phyloP scores from a whole-genome alignment of 2,329 filamentous ascomycete genomes.

The Aspergillus japonicus region DNA sequence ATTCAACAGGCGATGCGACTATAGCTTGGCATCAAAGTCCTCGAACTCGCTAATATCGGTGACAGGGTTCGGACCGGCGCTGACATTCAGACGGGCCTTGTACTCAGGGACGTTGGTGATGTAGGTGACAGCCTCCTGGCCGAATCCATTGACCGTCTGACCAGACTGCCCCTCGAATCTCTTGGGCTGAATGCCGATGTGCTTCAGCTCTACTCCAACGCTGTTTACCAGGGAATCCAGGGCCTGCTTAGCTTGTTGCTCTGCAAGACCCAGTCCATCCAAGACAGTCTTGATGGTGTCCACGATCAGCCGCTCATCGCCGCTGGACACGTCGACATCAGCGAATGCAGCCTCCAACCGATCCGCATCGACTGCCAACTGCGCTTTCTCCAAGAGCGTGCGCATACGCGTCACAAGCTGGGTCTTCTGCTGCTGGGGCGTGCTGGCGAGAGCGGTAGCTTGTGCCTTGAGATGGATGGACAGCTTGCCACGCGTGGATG shows the following conservation, averaged over 20 bases:
- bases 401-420: constrained; percentile 44
- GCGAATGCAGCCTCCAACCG: constrained; percentile 47
- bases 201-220: constrained; percentile 46
- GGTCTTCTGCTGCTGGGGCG: constrained; percentile 45
- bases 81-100: constrained; percentile 73
- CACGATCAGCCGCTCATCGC: constrained; percentile 52
- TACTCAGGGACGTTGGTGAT: constrained; percentile 79
- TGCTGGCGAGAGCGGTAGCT: constrained; percentile 47
- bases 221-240: constrained; percentile 52
- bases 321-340: constrained; percentile 45
- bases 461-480: constrained; percentile 82
- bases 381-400: constrained; percentile 50
- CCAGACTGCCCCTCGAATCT: constrained; percentile 35
- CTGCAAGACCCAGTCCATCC: constrained; percentile 47
- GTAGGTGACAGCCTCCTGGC: constrained; percentile 41
- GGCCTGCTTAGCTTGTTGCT: constrained; percentile 51
- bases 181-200: constrained; percentile 44
- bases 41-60: constrained; percentile 81
- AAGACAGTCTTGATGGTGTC: constrained; percentile 54
- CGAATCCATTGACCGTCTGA: constrained; percentile 13
- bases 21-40: constrained; percentile 80
- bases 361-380: constrained; percentile 44
- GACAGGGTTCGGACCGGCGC: constrained; percentile 68
- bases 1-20: constrained; percentile 21
- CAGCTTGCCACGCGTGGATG: constrained; percentile 73